Evolutionary conservation across 768 basidiomycete species (phyloP).

Genomic region (Tricholoma sp.): DNA sequence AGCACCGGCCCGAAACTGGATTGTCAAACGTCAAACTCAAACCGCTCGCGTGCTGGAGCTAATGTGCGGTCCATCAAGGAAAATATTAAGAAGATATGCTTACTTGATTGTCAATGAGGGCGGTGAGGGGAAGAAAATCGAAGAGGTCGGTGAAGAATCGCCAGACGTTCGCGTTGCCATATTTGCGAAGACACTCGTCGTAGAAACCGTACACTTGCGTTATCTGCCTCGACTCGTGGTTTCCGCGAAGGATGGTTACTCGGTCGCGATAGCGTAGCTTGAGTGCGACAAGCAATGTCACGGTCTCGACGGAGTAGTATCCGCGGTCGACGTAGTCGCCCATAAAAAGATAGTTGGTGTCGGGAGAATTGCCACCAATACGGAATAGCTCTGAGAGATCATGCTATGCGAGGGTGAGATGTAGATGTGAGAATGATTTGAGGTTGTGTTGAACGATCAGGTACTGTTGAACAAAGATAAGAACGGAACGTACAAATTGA

Average conservation of each 20-base stretch:
- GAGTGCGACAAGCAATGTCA: conserved; percentile 93
- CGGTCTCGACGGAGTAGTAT: conserved; percentile 99
- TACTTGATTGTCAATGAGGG: conserved; percentile 98
- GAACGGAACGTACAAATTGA: conserved; percentile 82
- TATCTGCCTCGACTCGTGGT: conserved; percentile 99
- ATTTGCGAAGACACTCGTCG: conserved; percentile 98
- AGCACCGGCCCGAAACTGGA: conserved; percentile 7
- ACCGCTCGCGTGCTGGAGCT: neutral
- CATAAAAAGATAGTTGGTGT: conserved; percentile 99
- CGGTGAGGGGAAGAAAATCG: conserved; percentile 95
- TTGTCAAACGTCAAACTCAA: neutral
- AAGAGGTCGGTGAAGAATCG: conserved; percentile 98
- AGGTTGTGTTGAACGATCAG: conserved; percentile 9
- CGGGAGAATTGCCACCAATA: conserved; percentile 97
- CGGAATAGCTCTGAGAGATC: conserved; percentile 98
- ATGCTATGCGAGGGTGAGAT: conserved; percentile 53
- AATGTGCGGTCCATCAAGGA: neutral
- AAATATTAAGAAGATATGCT: conserved; percentile 23
- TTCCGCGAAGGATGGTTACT: conserved; percentile 95
- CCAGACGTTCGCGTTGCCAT: conserved; percentile 99
- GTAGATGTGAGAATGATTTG: conserved; percentile 6
- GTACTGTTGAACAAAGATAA: conserved; percentile 13
- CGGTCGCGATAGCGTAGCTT: conserved; percentile 98
- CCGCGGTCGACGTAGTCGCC: conserved; percentile 99
- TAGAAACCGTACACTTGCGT: conserved; percentile 99